phyloP scores from a whole-genome alignment of 768 basidiomycete species.

The Kwoniella newhampshirensis region DNA sequence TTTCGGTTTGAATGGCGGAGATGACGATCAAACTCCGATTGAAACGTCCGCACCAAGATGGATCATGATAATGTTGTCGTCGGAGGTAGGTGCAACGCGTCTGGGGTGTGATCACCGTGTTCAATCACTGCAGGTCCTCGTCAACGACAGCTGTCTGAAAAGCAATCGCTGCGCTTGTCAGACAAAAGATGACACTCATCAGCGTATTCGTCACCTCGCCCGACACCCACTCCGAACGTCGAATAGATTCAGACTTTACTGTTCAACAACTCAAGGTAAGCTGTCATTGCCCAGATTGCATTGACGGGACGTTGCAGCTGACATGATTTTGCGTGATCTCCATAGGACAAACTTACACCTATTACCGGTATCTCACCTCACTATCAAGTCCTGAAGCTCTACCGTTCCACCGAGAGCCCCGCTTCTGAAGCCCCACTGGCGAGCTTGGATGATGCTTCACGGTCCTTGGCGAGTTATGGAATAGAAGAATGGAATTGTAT shows the following conservation, averaged over 20 bases:
- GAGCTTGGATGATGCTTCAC: constrained; percentile 65
- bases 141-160: too few relatives aligned
- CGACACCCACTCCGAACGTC: constrained; percentile 86
- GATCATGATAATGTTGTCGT: too few relatives aligned
- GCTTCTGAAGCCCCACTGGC: constrained; percentile 54
- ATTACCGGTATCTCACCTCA: constrained; percentile 83
- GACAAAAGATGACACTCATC: constrained; percentile 51
- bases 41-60: too few relatives aligned
- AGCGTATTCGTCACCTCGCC: constrained; percentile 78
- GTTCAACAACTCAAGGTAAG: constrained; percentile 78
- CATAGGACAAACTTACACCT: constrained; percentile 74
- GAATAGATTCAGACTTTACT: constrained; percentile 72
- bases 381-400: constrained; percentile 69
- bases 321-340: too few relatives aligned
- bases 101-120: too few relatives aligned
- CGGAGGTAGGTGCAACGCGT: too few relatives aligned
- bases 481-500: constrained; percentile 74
- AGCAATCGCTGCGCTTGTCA: too few relatives aligned
- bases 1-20: too few relatives aligned
- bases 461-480: constrained; percentile 72
- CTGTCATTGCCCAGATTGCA: background rate
- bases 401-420: constrained; percentile 61
- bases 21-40: too few relatives aligned
- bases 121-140: too few relatives aligned
- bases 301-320: constrained; percentile 7